Conservation (phyloP, 768 basidiomycete genomes). For the Plicaturopsis crispa region DNA sequence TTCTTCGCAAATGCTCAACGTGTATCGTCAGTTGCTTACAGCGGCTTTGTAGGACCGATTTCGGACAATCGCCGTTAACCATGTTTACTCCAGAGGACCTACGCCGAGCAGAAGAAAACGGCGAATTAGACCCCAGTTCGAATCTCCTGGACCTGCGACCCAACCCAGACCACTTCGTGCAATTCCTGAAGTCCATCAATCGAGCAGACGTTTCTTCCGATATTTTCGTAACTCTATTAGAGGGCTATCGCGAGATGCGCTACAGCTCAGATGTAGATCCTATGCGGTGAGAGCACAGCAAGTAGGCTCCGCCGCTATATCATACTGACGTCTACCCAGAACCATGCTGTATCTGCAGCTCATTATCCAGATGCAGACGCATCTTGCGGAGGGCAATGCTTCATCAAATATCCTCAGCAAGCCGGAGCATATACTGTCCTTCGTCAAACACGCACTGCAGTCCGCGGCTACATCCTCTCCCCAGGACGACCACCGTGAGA, state of each 20-base stretch:
- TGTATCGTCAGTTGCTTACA: too few species aligned
- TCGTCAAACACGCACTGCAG: conserved; percentile 74
- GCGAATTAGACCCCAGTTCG: conserved; percentile 39
- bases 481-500: conserved; percentile 6
- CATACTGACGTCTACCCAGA: conserved; percentile 25
- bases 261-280: conserved; percentile 35
- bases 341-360: conserved; percentile 73
- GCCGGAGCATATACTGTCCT: conserved; percentile 70
- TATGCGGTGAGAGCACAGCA: conserved; percentile 31
- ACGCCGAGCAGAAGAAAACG: conserved; percentile 27
- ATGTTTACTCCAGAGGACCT: conserved; percentile 49
- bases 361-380: conserved; percentile 73
- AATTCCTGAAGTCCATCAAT: conserved; percentile 55
- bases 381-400: conserved; percentile 46
- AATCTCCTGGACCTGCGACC: conserved; percentile 67
- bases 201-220: conserved; percentile 65
- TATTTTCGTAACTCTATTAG: conserved; percentile 68
- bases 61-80: conserved; percentile 21
- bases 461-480: conserved; percentile 16
- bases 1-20: neutral
- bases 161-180: conserved; percentile 64
- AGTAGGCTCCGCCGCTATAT: neutral
- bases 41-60: conserved; percentile 1
- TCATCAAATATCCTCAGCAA: conserved; percentile 45
- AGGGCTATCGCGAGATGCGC: conserved; percentile 49